These are phyloP conservation scores for Neospora caninum DNA, from an alignment of 169 alveolate genomes.

Conservation along the genomic window DNA sequence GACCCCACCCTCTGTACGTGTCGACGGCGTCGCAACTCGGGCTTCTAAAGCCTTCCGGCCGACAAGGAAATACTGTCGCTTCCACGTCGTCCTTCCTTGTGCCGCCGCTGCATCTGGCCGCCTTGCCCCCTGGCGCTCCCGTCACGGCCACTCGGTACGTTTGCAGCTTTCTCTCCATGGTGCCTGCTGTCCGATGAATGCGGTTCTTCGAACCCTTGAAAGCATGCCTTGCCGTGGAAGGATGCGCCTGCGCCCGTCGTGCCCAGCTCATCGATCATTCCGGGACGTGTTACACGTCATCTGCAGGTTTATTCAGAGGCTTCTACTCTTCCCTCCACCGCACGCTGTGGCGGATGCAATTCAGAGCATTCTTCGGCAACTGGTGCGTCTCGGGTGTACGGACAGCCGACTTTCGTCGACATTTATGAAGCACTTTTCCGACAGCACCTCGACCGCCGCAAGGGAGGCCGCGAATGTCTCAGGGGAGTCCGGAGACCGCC, in stretches of 20 bases:
- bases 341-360: slow-evolving; percentile 30
- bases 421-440: not conserved
- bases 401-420: not conserved
- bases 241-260: too few species aligned
- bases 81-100: slow-evolving; percentile 14
- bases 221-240: not conserved
- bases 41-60: not conserved
- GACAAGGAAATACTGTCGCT: not conserved
- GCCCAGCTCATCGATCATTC: too few species aligned
- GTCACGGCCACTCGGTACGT: slow-evolving; percentile 24
- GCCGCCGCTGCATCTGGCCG: slow-evolving; percentile 14
- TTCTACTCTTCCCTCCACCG: slow-evolving; percentile 51
- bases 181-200: not conserved
- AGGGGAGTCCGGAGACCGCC: not conserved
- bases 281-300: too few species aligned
- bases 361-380: slow-evolving; percentile 40
- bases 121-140: slow-evolving; percentile 19
- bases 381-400: slow-evolving; percentile 21
- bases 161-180: not conserved
- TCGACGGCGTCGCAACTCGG: slow-evolving; percentile 40
- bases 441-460: not conserved
- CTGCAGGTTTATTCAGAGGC: slow-evolving; percentile 35
- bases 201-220: not conserved
- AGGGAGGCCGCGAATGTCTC: not conserved
- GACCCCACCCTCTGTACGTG: slow-evolving; percentile 30